Base-by-base conservation (phyloP, 2,329 filamentous ascomycete species). In the Diaporthe citriasiana region DNA sequence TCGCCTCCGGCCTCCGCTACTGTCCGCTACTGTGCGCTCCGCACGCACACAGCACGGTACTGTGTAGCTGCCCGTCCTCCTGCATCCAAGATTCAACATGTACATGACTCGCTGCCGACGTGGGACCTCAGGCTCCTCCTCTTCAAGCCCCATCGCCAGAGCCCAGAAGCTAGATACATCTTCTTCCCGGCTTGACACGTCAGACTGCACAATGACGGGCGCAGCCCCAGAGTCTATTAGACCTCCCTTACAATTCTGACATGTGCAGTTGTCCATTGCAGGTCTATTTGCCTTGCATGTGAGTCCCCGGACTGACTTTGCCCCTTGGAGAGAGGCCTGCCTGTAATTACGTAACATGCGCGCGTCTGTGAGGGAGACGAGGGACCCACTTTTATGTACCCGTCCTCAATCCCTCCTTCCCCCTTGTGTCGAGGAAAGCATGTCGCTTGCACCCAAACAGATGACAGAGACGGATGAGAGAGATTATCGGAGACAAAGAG, bases 31-130 rank as follows among this genome's bases (percentile, higher is more conserved):
- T 13, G 45, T 50, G 38, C 57, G 25, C 56, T 60, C 56, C 35
- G 30, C n/a, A 38, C 27, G 25, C n/a, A 27, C 19, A n/a, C 22
- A 50, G 42, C 13, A n/a, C 27, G 27, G 40, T 30, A 45, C 25
- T 38, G 40, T 22, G 40, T 33, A 25, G 60, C 30, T 45, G 27
- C 27, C 17, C 22, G 60, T n/a, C 30, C 10, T 40, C 27, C 12
- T 27, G n/a, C n/a, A 53, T 53, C 63, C 63, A 68, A 68, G 63
- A 68, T 53, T 53, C 33, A 38, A 53, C n/a, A 33, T 53, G 8
- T 38, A 68, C 63, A 68, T 68, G 63, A 68, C 63, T 68, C 63
- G 63, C 63, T 38, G 33, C 63, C 47, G 63, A n/a, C 63, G 53
- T 53, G 63, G 47, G 63, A 40, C 47, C 33, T 53, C 63, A 30